These are phyloP conservation scores for Clavaria fumosa DNA, from an alignment of 768 basidiomycete species.

Conservation along the genomic window DNA sequence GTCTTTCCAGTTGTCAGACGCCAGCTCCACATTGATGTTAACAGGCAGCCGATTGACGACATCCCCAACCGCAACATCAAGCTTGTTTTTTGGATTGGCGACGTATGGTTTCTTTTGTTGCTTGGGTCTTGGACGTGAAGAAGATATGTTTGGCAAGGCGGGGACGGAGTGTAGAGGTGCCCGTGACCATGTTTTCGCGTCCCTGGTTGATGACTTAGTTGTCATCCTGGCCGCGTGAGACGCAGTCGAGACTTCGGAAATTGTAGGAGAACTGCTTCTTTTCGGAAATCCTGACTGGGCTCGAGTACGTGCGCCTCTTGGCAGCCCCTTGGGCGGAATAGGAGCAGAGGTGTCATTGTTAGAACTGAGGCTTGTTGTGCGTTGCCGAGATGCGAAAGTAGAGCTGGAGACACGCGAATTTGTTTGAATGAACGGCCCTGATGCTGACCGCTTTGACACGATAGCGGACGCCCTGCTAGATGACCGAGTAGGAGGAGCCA, in stretches of 20 bases:
- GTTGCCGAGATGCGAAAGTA: conserved; percentile 75
- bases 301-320: conserved; percentile 29
- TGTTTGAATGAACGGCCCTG: conserved; percentile 39
- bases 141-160: conserved; percentile 25
- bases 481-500: conserved; percentile 30
- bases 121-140: conserved; percentile 29
- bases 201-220: conserved; percentile 26
- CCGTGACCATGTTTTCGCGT: conserved; percentile 50
- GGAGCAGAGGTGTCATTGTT: no score
- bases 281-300: conserved; percentile 22
- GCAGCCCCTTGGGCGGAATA: conserved; percentile 14
- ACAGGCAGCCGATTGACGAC: conserved; percentile 83
- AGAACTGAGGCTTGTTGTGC: conserved; percentile 58
- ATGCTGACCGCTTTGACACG: conserved; percentile 46
- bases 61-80: conserved; percentile 85
- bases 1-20: conserved; percentile 78
- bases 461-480: conserved; percentile 40
- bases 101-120: conserved; percentile 54
- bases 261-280: conserved; percentile 41
- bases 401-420: conserved; percentile 35
- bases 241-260: conserved; percentile 40
- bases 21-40: conserved; percentile 68
- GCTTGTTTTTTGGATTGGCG: conserved; percentile 78
- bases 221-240: conserved; percentile 30
- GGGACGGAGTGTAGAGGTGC: conserved; percentile 51